Conservation (phyloP, 495 filamentous ascomycete species). For the Arthonia radiata region DNA sequence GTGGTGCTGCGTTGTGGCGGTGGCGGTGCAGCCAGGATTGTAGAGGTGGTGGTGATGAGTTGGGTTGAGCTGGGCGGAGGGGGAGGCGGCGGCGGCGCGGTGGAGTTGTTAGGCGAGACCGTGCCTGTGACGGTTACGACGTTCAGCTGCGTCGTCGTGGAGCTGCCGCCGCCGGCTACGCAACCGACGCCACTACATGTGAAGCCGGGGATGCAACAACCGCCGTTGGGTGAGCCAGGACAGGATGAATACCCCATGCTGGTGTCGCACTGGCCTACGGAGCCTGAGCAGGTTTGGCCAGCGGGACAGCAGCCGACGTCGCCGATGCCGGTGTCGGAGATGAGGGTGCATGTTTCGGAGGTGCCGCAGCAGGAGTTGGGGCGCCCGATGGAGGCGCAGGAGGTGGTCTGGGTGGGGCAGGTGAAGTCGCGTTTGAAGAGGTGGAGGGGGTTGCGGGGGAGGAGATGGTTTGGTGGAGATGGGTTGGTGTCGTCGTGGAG, state of each 20-base stretch:
- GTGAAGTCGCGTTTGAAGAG: slow-evolving; percentile 29
- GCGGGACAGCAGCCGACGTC: slow-evolving; percentile 67
- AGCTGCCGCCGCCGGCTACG: slow-evolving; percentile 24
- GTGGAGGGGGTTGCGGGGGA: slow-evolving; percentile 8
- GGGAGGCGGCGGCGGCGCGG: slow-evolving; percentile 2
- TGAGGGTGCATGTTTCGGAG: slow-evolving; percentile 41
- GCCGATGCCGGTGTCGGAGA: slow-evolving; percentile 46
- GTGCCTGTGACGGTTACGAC: slow-evolving; percentile 12
- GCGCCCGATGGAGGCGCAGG: slow-evolving; percentile 41
- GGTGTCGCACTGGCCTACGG: slow-evolving; percentile 32
- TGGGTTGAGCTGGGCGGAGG: slow-evolving; percentile 11
- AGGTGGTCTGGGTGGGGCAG: slow-evolving; percentile 45
- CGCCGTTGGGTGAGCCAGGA: slow-evolving; percentile 42
- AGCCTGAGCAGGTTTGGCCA: slow-evolving; percentile 41
- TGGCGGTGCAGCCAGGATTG: slow-evolving; percentile 14
- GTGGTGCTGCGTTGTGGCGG: slow-evolving; percentile 10
- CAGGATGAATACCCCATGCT: slow-evolving; percentile 37
- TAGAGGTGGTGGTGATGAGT: slow-evolving; percentile 11
- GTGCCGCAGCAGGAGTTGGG: slow-evolving; percentile 54
- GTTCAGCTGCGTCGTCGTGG: slow-evolving; percentile 21
- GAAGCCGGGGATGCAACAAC: slow-evolving; percentile 69
- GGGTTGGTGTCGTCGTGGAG: slow-evolving; percentile 8
- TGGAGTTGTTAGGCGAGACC: slow-evolving; percentile 9
- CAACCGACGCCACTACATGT: slow-evolving; percentile 61
- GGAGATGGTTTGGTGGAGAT: neutral